A percentile compares a stretch with the other conserved stretches of the same genome.
These are phyloP conservation scores for Pterulicium gracile DNA, from an alignment of 1,284 basidiomycete species.

Conservation along the genomic window DNA sequence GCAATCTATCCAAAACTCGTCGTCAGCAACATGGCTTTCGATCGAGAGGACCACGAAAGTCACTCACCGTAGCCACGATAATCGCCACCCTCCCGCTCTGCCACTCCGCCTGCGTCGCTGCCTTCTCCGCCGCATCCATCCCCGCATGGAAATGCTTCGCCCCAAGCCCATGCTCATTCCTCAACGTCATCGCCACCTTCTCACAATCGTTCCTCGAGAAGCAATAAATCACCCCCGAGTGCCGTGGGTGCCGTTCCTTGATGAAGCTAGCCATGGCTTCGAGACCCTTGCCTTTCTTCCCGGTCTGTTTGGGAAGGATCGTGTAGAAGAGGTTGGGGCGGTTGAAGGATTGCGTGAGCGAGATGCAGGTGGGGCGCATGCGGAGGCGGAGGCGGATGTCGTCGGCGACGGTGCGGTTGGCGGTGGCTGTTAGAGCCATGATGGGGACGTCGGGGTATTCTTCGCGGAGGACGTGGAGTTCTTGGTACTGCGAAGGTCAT, in stretches of 20 bases:
- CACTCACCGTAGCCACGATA: conserved; percentile 62
- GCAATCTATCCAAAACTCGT: conserved; percentile 31
- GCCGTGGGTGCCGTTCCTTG: conserved; percentile 29
- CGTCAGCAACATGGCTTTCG: conserved; percentile 3
- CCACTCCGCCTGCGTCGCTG: conserved; percentile 53
- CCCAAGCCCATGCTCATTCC: conserved; percentile 31
- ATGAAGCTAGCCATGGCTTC: conserved; percentile 57
- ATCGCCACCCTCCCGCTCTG: conserved; percentile 53
- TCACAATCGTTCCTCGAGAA: conserved; percentile 55
- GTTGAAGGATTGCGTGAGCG: conserved; percentile 70
- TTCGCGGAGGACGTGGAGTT: conserved; percentile 43
- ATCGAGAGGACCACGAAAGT: too few relatives aligned
- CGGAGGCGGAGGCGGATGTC: conserved; percentile 56
- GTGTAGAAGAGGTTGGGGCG: conserved; percentile 68
- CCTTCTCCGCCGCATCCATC: conserved; percentile 46
- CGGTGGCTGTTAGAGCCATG: conserved; percentile 81
- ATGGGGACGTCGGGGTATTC: conserved; percentile 61
- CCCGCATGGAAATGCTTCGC: conserved; percentile 71
- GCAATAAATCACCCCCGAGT: conserved; percentile 74
- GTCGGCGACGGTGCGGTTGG: conserved; percentile 50
- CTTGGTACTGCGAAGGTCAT: conserved; percentile 36
- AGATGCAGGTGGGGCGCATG: conserved; percentile 33
- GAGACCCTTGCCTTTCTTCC: conserved; percentile 25
- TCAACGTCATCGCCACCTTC: conserved; percentile 48
- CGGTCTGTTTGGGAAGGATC: conserved; percentile 38